Evolutionary conservation across 176 grass and related monocot genomes (phyloP), one percentile per base, ranked within the genome.

Genomic region (Otatea glauca): DNA sequence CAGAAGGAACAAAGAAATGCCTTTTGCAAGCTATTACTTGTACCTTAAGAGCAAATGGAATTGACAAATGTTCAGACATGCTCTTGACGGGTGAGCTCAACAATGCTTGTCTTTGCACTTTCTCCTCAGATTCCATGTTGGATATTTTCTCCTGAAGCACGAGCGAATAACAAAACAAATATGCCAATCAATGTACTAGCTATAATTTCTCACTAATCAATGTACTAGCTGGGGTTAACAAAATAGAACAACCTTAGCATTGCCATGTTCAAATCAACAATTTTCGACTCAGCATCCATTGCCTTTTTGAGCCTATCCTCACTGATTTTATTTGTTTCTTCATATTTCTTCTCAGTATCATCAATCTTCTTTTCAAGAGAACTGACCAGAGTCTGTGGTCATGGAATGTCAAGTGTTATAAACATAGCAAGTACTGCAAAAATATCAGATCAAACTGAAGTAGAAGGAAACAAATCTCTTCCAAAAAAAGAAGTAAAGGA

Each of bases 31-130:
- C n/a, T 21, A 87, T 68, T 81, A 79, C 23, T 80, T 79, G 81
- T 83, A 86, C 82, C 73, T 95, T 90, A 73, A 88, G 89, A 90
- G 81, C 89, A 74, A 91, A 85, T 59, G 96, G 96, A 93, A 93
- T 98, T 39, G 91, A 92, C 81, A 98, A 86, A 93, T 98, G 96
- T 78, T 99, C 93, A 72, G 89, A 96, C 91, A 99, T 98, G 89
- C 91, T 94, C 83, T 88, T 96, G 32, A 91, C 88, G 27, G 91
- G 81, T 6, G 93, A 89, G 91, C 88, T 83, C 75, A 98, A 60
- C 29, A 96, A 65, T 0, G 90, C 81, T 90, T 94, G 96, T 68
- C 96, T 88, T 75, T 94, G 91, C 74, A 96, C 88, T 83, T 99
- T 92, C 79, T 94, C 92, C 47, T 99, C 93, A 45, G 93, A 94